These are phyloP conservation scores for Fraxinus sp. DNA, from an alignment of 305 asterid genomes.

Conservation along the genomic window DNA sequence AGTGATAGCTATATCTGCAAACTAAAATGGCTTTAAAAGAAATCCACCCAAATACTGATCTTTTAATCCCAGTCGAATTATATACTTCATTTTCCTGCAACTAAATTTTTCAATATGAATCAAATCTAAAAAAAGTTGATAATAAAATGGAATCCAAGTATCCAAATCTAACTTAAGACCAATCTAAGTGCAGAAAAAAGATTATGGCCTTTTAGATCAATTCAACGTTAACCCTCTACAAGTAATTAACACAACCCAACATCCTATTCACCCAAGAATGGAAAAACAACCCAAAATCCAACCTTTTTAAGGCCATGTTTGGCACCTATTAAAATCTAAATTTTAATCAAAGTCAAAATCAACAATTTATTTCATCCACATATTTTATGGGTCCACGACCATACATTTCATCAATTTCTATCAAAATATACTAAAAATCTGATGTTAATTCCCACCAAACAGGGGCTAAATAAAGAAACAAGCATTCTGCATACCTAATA, in stretches of 20 bases:
- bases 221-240: neutral
- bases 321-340: no score
- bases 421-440: no score
- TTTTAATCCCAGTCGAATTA: neutral
- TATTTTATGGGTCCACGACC: no score
- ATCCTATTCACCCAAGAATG: neutral
- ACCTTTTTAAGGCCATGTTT: neutral
- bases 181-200: constrained; percentile 6
- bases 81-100: neutral
- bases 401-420: no score
- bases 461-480: neutral
- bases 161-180: neutral
- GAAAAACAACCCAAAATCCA: constrained; percentile 18
- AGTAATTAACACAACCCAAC: neutral
- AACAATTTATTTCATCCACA: no score
- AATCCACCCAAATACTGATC: neutral
- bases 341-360: no score
- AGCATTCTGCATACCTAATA: neutral
- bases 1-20: neutral
- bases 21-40: neutral
- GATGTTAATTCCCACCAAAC: no score
- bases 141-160: neutral
- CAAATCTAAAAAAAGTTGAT: neutral
- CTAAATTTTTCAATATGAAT: neutral
- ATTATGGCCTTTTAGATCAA: neutral